phyloP scores from a whole-genome alignment of 2,329 filamentous ascomycete species.

The Zopfia rhizophila region DNA sequence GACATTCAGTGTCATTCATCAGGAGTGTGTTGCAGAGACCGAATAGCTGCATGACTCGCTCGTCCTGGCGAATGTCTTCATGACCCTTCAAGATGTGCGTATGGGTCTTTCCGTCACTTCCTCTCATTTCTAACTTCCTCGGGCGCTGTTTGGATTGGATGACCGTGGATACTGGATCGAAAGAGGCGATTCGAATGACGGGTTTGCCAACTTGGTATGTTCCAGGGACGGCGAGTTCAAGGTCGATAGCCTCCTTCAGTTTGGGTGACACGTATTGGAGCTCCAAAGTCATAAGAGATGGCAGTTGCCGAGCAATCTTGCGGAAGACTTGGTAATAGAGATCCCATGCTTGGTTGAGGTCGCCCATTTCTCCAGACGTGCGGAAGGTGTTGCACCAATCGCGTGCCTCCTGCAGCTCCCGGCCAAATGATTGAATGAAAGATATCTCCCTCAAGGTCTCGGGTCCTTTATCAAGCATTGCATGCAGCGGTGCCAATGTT shows the following conservation, averaged over 20 bases:
- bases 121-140: constrained; percentile 85
- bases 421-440: constrained; percentile 96
- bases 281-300: constrained; percentile 91
- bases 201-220: constrained; percentile 86
- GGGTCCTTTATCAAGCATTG: constrained; percentile 87
- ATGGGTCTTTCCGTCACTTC: constrained; percentile 88
- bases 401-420: constrained; percentile 91
- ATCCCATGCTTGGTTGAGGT: constrained; percentile 98
- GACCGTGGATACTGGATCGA: constrained; percentile 88
- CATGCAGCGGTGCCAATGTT: constrained; percentile 88
- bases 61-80: constrained; percentile 98
- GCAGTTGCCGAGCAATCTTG: constrained; percentile 91
- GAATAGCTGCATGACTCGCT: constrained; percentile 99
- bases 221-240: constrained; percentile 95
- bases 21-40: constrained; percentile 96
- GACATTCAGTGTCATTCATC: constrained; percentile 91
- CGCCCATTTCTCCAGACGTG: constrained; percentile 86
- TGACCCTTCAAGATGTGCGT: constrained; percentile 97
- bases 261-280: constrained; percentile 97
- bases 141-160: constrained; percentile 98
- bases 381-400: constrained; percentile 97
- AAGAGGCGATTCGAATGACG: constrained; percentile 85
- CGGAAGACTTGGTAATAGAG: constrained; percentile 99
- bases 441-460: constrained; percentile 96
- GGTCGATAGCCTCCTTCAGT: constrained; percentile 82